Evolutionary conservation across 2,329 filamentous ascomycete species (phyloP).

Genomic region (Magnaporthiopsis rhizophila): DNA sequence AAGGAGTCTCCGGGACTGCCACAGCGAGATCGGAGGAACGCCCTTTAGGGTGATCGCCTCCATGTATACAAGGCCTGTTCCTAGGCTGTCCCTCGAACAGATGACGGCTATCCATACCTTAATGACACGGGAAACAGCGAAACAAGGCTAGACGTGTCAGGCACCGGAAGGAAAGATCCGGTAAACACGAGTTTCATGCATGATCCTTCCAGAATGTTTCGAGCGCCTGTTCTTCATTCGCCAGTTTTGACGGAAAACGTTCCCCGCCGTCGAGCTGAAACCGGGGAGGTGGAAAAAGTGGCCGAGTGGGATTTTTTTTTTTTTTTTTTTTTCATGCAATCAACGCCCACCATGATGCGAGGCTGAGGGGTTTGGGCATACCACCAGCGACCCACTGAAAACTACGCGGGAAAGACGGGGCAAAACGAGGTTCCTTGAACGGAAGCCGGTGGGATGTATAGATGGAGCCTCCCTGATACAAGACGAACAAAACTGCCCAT

Average conservation of each 20-base stretch:
- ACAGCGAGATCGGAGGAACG: too few species aligned
- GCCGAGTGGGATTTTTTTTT: too few species aligned
- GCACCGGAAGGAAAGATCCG: neutral
- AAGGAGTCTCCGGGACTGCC: too few species aligned
- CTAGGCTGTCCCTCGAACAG: too few species aligned
- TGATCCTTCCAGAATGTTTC: neutral
- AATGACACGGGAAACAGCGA: neutral
- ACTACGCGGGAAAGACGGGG: neutral
- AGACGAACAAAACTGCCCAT: neutral
- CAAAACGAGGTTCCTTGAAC: neutral
- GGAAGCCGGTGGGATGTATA: neutral
- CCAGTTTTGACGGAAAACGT: neutral
- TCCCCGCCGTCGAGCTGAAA: neutral
- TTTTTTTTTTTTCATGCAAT: neutral
- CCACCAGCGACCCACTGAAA: too few species aligned
- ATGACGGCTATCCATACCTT: too few species aligned
- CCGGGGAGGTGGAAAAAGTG: neutral
- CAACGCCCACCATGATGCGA: neutral
- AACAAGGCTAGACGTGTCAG: neutral
- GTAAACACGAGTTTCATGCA: neutral
- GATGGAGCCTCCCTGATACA: neutral
- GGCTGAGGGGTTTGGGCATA: neutral
- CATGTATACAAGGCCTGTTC: too few species aligned
- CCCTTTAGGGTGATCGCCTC: too few species aligned
- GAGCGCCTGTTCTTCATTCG: neutral